Conservation (phyloP, 2,329 filamentous ascomycete genomes). For the Ceratocystis colombiana region DNA sequence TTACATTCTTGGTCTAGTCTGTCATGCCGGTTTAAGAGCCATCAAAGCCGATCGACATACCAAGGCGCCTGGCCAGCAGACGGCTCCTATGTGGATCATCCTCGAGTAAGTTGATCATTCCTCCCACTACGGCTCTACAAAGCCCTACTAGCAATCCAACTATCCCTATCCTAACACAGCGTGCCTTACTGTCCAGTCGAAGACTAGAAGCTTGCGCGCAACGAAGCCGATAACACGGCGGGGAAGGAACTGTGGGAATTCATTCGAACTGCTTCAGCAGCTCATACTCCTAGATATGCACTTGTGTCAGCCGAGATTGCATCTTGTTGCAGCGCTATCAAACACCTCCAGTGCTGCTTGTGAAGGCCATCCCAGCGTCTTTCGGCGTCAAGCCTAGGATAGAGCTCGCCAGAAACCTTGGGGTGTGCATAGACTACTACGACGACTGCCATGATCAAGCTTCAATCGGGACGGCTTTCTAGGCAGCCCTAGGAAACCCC, state of each 20-base stretch:
- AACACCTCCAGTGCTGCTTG: constrained; percentile 41
- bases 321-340: constrained; percentile 48
- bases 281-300: constrained; percentile 34
- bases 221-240: constrained; percentile 48
- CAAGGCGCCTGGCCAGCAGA: constrained; percentile 55
- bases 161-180: constrained; percentile 34
- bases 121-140: constrained; percentile 9
- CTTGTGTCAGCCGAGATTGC: constrained; percentile 27
- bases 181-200: constrained; percentile 57
- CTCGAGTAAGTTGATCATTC: constrained; percentile 42
- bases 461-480: too few relatives aligned
- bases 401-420: too few relatives aligned
- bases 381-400: background rate
- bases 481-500: too few relatives aligned
- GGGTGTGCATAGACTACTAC: background rate
- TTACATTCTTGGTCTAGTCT: background rate
- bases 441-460: background rate
- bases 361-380: constrained; percentile 24
- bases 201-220: constrained; percentile 64
- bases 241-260: constrained; percentile 65
- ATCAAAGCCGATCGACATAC: constrained; percentile 27
- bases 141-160: constrained; percentile 23
- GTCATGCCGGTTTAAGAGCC: background rate
- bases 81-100: constrained; percentile 61
- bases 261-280: constrained; percentile 59